A percentile compares a stretch with the other conserved stretches of the same genome.
Conservation (phyloP, 371 early-diverging fungal genomes). For the Batkoa obscura region DNA sequence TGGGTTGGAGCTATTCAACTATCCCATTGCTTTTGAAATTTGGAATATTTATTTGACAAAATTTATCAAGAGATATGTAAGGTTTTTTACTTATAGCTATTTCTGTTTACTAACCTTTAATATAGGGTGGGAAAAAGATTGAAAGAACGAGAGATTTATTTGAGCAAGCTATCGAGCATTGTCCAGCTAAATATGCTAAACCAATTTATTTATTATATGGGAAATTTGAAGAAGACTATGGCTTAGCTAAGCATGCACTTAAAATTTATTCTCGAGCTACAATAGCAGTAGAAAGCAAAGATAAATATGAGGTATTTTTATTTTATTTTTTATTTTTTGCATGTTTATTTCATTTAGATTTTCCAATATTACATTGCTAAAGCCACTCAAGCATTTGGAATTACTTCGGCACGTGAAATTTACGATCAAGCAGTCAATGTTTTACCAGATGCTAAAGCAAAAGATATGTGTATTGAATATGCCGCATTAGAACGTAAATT, state of each 20-base stretch:
- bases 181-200: conserved; percentile 73
- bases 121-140: conserved; percentile 54
- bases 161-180: conserved; percentile 79
- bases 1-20: conserved; percentile 87
- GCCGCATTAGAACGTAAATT: conserved; percentile 73
- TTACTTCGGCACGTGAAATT: conserved; percentile 70
- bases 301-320: conserved; percentile 36
- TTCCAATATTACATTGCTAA: conserved; percentile 80
- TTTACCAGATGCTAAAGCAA: conserved; percentile 64
- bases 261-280: conserved; percentile 84
- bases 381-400: conserved; percentile 68
- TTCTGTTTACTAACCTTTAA: not conserved
- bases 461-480: conserved; percentile 61
- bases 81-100: conserved; percentile 7
- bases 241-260: conserved; percentile 81
- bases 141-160: conserved; percentile 91
- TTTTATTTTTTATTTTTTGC: not conserved
- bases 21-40: conserved; percentile 90
- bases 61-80: conserved; percentile 65
- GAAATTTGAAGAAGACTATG: conserved; percentile 82
- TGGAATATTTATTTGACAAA: conserved; percentile 89
- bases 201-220: conserved; percentile 84
- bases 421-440: conserved; percentile 78
- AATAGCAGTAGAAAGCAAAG: conserved; percentile 46
- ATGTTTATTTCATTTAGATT: conserved; percentile 20